Conservation (phyloP, 352 stramenopile species). For the Globisporangium paddicum region DNA sequence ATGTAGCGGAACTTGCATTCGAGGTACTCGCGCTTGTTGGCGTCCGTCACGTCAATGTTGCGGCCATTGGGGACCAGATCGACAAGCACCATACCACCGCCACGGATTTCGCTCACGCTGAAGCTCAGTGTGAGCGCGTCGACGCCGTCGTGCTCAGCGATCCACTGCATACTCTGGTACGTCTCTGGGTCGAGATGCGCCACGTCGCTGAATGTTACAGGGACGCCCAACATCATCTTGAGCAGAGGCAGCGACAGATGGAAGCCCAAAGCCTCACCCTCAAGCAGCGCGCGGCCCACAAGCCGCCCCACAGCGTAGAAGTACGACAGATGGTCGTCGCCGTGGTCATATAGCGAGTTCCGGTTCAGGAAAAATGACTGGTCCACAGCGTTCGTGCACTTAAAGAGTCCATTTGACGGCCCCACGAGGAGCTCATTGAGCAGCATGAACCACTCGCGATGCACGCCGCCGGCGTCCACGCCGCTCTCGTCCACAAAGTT, state of each 20-base stretch:
- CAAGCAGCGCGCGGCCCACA: constrained; percentile 60
- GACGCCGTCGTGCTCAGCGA: constrained; percentile 52
- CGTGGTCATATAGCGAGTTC: constrained; percentile 49
- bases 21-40: constrained; percentile 94
- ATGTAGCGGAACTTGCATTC: constrained; percentile 92
- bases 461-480: constrained; percentile 82
- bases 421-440: constrained; percentile 55
- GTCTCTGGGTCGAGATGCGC: constrained; percentile 72
- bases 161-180: constrained; percentile 61
- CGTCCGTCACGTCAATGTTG: constrained; percentile 89
- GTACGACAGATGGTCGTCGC: constrained; percentile 66
- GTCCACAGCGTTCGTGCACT: constrained; percentile 43
- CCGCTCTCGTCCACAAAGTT: constrained; percentile 85
- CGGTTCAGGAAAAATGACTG: constrained; percentile 60
- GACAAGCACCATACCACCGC: constrained; percentile 28
- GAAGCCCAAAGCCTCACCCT: constrained; percentile 91
- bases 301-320: constrained; percentile 52
- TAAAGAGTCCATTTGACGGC: constrained; percentile 47
- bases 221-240: constrained; percentile 96
- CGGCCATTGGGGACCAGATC: constrained; percentile 59
- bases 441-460: constrained; percentile 93
- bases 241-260: constrained; percentile 95
- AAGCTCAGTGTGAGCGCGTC: constrained; percentile 61
- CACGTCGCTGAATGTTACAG: constrained; percentile 92
- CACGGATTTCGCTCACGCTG: constrained; percentile 28